phyloP scores from a whole-genome alignment of 257 asterid genomes.

The Salvia miltiorrhiza region DNA sequence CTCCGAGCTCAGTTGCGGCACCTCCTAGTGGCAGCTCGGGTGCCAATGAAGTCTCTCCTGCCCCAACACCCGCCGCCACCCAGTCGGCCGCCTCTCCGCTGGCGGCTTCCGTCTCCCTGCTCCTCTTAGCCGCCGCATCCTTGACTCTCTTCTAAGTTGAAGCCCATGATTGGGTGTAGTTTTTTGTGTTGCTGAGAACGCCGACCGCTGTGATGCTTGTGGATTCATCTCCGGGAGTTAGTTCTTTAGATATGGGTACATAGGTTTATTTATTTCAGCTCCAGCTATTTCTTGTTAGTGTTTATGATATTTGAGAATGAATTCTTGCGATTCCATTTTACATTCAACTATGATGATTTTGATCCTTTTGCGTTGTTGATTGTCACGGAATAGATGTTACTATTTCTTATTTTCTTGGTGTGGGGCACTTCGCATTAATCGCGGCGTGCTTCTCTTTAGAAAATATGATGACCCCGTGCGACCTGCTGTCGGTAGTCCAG shows the following conservation, averaged over 20 bases:
- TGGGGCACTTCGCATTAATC: not conserved
- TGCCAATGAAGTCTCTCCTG: slow-evolving; percentile 34
- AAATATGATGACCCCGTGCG: not conserved
- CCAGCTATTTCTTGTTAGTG: not conserved
- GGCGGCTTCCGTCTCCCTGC: slow-evolving; percentile 22
- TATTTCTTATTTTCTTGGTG: not conserved
- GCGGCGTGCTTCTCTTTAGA: no score
- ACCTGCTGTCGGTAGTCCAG: not conserved
- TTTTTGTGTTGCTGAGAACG: not conserved
- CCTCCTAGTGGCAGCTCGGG: slow-evolving; percentile 25
- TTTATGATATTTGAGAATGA: slow-evolving; percentile 10
- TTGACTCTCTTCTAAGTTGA: slow-evolving; percentile 29
- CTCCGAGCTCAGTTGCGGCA: slow-evolving; percentile 29
- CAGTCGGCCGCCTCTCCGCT: slow-evolving; percentile 33
- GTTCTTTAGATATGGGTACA: slow-evolving; percentile 12
- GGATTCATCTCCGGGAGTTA: not conserved
- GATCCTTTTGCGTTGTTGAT: not conserved
- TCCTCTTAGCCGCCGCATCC: slow-evolving; percentile 23
- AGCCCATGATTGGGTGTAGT: not conserved
- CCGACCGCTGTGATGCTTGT: not conserved
- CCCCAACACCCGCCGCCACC: slow-evolving; percentile 37
- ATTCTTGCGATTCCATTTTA: not conserved
- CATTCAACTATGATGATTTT: not conserved
- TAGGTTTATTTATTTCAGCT: slow-evolving; percentile 5
- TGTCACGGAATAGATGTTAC: not conserved